These are phyloP conservation scores for Fagopyrum esculentum DNA, from an alignment of 148 eudicot genomes.

Conservation along the genomic window DNA sequence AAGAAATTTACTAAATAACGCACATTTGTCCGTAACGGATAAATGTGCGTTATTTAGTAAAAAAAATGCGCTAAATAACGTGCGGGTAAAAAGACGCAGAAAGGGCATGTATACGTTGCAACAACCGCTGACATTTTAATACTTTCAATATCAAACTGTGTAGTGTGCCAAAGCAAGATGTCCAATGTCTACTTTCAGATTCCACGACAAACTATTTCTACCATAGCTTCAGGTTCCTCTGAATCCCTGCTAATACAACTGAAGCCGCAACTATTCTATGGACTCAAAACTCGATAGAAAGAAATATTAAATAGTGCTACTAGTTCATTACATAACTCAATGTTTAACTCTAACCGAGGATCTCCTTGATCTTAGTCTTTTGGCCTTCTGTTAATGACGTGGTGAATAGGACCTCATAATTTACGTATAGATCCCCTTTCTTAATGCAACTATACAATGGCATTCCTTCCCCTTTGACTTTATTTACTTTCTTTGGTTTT, in stretches of 20 bases:
- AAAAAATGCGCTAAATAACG: too few relatives aligned
- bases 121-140: too few relatives aligned
- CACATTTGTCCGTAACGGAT: too few relatives aligned
- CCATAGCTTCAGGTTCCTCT: neutral
- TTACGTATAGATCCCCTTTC: constrained; percentile 80
- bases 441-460: constrained; percentile 75
- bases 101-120: too few relatives aligned
- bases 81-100: too few relatives aligned
- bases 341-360: constrained; percentile 36
- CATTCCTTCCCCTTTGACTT: constrained; percentile 94
- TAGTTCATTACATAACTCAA: too few relatives aligned
- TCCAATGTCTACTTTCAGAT: neutral
- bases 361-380: constrained; percentile 66
- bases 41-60: too few relatives aligned
- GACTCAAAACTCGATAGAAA: constrained; percentile 2
- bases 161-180: neutral
- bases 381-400: constrained; percentile 73
- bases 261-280: neutral
- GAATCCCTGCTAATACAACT: neutral
- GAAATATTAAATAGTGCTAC: neutral
- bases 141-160: neutral
- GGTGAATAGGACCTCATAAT: constrained; percentile 84
- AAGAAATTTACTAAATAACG: too few relatives aligned
- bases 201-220: neutral
- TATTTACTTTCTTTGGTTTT: constrained; percentile 80